Conservation (phyloP, 2,329 filamentous ascomycete genomes). For the Colletotrichum navitas region DNA sequence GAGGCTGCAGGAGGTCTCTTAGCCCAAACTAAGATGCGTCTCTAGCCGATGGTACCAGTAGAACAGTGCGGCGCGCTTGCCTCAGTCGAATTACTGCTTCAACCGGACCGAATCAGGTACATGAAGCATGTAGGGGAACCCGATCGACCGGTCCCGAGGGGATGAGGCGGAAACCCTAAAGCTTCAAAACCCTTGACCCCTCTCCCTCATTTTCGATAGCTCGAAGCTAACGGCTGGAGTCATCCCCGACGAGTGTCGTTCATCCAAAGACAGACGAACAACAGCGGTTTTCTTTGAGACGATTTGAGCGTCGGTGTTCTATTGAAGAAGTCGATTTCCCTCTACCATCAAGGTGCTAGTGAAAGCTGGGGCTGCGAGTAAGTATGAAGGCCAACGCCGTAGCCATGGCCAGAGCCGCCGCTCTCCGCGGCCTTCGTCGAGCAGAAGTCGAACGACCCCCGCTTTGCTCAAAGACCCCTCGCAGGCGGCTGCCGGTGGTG, state of each 20-base stretch:
- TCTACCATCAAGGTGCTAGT: background rate
- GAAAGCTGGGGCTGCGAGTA: background rate
- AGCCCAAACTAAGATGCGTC: background rate
- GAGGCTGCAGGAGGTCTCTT: slow-evolving; percentile 11
- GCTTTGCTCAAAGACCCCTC: background rate
- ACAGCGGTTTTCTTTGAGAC: background rate
- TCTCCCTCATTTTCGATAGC: slow-evolving; percentile 13
- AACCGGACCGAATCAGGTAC: background rate
- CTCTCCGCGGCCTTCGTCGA: slow-evolving; percentile 23
- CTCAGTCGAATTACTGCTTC: background rate
- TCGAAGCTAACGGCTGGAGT: background rate
- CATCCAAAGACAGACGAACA: background rate
- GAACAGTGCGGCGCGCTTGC: background rate
- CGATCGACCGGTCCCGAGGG: slow-evolving; percentile 27
- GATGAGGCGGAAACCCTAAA: slow-evolving; percentile 25
- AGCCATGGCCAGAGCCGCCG: slow-evolving; percentile 9
- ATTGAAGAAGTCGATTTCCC: background rate
- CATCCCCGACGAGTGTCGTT: background rate
- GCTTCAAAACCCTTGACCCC: slow-evolving; percentile 40
- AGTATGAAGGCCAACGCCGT: slow-evolving; percentile 23
- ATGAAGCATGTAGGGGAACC: background rate
- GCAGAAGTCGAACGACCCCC: background rate
- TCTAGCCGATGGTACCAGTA: background rate
- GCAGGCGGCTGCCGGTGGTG: background rate
- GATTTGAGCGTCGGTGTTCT: background rate